Base-by-base conservation (phyloP, 441 rosid genomes). In the Metrosideros polymorpha region DNA sequence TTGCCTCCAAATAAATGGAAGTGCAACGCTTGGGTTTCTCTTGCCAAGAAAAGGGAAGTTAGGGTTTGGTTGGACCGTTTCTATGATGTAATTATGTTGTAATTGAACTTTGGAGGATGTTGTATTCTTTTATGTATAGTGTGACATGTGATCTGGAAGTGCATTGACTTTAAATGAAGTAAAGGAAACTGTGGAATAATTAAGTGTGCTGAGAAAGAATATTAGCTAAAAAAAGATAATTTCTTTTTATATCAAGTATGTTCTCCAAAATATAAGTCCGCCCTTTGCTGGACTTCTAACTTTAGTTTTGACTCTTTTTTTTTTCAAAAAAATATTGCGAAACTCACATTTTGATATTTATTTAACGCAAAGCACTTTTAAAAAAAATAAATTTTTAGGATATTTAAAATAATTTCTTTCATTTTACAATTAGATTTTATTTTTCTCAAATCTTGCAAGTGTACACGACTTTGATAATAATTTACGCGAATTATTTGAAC, bases 401-500 rank as follows among this genome's bases (percentile, higher is more conserved):
- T 27, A 56, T 56, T 56, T 56, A 27, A 56, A 27, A 56, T n/a
- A 6, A 27, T 56, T 59, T 59, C 18, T n/a, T 59, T 29, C 71
- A 15, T 15, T 29, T 14, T 15, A 29, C 71, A 29, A 59, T 1
- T 29, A 14, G 22, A 18, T 29, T 29, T 2, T 59, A 15, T 39
- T 59, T 59, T 30, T 59, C 39, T 59, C 71, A 29, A 59, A 59
- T 59, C 22, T 29, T 29, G 39, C 2, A 6, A 5, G 22, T 30
- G 2, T 0, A 5, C 19, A 59, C 39, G 30, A 29, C 71, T 29
- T 29, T 29, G 71, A 29, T 59, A 29, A 3, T 59, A 7, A 29
- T 29, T 59, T 14, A 29, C 0, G 1, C 5, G 17, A 7, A 59
- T 29, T 29, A 14, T 7, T 2, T 29, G 0, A 59, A 59, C 22